A percentile compares a stretch with the other conserved stretches of the same genome.
These are phyloP conservation scores for Fulvia fulva DNA, from an alignment of 2,329 filamentous ascomycete genomes.

Conservation along the genomic window DNA sequence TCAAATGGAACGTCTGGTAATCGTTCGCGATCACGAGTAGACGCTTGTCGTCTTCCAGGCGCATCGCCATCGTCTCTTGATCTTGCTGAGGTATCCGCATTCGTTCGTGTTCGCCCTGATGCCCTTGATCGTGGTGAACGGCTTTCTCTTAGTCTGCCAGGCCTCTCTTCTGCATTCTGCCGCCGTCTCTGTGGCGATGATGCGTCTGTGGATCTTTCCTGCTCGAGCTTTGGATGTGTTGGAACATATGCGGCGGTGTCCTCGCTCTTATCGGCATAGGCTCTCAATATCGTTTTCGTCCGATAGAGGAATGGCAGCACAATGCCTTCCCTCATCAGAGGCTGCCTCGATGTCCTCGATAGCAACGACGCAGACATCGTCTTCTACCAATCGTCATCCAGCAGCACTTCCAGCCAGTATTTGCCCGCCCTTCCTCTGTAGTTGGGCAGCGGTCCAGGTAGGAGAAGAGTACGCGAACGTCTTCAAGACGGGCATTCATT, in stretches of 20 bases:
- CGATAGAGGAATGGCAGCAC: conserved; percentile 31
- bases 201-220: neutral
- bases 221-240: neutral
- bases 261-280: neutral
- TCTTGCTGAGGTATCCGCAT: neutral
- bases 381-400: too few relatives aligned
- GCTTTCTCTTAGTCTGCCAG: neutral
- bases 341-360: neutral
- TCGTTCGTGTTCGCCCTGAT: neutral
- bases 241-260: neutral
- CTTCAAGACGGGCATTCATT: conserved; percentile 97
- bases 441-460: conserved; percentile 66
- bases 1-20: conserved; percentile 17
- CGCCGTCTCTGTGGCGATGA: neutral
- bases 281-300: conserved; percentile 25
- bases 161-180: neutral
- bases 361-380: neutral
- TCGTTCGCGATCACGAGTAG: neutral
- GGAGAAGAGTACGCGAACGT: conserved; percentile 82
- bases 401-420: too few relatives aligned
- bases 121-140: neutral
- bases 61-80: neutral
- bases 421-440: conserved; percentile 34
- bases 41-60: neutral
- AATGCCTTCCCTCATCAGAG: neutral